phyloP scores from a whole-genome alignment of 495 filamentous ascomycete species.

The Aspergillus sparsus region DNA sequence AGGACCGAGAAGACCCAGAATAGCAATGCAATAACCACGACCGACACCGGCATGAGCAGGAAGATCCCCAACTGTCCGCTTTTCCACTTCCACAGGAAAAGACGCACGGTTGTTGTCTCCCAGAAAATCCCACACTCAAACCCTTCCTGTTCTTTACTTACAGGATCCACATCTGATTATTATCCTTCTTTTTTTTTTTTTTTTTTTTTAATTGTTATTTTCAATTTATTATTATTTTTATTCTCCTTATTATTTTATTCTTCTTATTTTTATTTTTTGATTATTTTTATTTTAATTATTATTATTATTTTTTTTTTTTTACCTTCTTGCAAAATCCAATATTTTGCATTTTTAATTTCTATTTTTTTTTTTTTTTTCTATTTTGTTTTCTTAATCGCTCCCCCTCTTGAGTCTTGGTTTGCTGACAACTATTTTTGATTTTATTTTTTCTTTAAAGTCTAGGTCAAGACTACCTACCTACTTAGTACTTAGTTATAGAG shows the following conservation, averaged over 20 bases:
- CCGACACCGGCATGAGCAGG: conserved; percentile 11
- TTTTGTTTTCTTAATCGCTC: conserved; percentile 16
- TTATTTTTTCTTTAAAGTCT: conserved; percentile 13
- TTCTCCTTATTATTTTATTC: conserved; percentile 10
- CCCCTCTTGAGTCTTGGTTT: conserved; percentile 17
- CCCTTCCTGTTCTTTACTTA: conserved; percentile 17
- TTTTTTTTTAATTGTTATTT: conserved; percentile 11
- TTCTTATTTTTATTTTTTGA: conserved; percentile 12
- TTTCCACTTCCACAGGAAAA: conserved; percentile 26
- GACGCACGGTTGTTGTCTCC: conserved; percentile 25
- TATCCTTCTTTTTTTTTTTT: conserved; percentile 11
- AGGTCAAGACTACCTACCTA: conserved; percentile 7
- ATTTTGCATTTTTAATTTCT: no score
- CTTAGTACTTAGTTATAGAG: conserved; percentile 23
- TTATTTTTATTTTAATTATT: conserved; percentile 1
- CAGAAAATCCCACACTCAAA: conserved; percentile 18
- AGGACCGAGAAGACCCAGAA: conserved; percentile 11
- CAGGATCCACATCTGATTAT: conserved; percentile 23
- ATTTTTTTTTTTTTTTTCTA: conserved; percentile 12
- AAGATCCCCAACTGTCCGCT: conserved; percentile 24
- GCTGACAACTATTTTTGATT: conserved; percentile 18
- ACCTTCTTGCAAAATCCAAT: background rate
- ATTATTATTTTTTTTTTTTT: conserved; percentile 11
- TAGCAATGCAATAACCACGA: conserved; percentile 16
- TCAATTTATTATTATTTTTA: background rate